Conservation (phyloP, 495 filamentous ascomycete genomes). For the Penicillium riverlandense region DNA sequence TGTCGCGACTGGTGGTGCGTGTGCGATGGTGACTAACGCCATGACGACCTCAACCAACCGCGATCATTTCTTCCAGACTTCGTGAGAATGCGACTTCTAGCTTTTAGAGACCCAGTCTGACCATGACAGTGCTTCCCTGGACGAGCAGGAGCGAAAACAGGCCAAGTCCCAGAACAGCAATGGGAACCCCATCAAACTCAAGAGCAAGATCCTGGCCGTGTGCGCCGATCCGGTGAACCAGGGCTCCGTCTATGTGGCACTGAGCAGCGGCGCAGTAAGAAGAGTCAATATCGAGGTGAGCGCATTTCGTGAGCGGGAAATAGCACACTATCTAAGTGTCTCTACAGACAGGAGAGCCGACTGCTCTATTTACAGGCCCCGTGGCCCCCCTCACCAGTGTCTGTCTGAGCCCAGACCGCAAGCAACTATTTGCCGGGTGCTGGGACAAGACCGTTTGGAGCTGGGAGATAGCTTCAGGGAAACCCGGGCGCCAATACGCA, state of each 20-base stretch:
- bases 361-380: constrained; percentile 62
- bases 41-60: constrained; percentile 63
- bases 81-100: constrained; percentile 17
- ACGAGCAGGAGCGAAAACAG: constrained; percentile 62
- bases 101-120: constrained; percentile 6
- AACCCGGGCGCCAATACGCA: constrained; percentile 49
- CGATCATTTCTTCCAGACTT: constrained; percentile 84
- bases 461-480: constrained; percentile 56
- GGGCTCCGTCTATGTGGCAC: constrained; percentile 67
- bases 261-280: constrained; percentile 71
- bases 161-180: constrained; percentile 75
- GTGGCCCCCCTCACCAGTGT: constrained; percentile 72
- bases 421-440: constrained; percentile 71
- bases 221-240: constrained; percentile 56
- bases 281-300: constrained; percentile 70
- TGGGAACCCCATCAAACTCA: constrained; percentile 72
- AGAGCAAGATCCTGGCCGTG: constrained; percentile 80
- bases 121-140: constrained; percentile 58
- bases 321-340: not conserved
- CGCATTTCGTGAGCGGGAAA: constrained; percentile 22
- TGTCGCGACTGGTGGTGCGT: constrained; percentile 5
- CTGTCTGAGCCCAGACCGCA: constrained; percentile 53
- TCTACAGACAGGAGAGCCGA: constrained; percentile 40
- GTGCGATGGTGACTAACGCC: constrained; percentile 1
- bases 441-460: constrained; percentile 93